phyloP scores from a whole-genome alignment of 495 filamentous ascomycete species.

The Xylaria intraflava region DNA sequence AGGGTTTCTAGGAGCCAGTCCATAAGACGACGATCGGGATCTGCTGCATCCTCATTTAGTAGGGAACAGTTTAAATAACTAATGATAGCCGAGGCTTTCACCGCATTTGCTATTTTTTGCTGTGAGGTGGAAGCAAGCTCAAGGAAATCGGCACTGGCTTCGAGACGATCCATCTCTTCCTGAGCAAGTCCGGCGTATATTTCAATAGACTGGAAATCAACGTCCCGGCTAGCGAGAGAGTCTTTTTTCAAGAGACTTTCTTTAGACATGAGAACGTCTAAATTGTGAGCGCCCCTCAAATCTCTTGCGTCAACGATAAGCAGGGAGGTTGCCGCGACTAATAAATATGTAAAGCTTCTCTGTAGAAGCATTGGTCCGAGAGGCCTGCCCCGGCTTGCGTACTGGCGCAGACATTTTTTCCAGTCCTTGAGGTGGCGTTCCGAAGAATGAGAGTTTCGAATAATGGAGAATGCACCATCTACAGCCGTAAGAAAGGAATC shows the following conservation, averaged over 20 bases:
- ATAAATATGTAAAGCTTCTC: constrained; percentile 74
- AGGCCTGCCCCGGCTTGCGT: constrained; percentile 69
- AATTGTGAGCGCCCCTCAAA: constrained; percentile 55
- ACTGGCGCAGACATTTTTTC: constrained; percentile 76
- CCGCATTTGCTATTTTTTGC: constrained; percentile 76
- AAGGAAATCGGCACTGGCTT: constrained; percentile 82
- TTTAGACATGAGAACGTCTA: constrained; percentile 67
- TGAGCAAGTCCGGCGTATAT: constrained; percentile 65
- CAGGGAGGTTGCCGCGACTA: constrained; percentile 69
- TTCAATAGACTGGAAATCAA: constrained; percentile 55
- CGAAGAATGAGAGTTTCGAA: constrained; percentile 55
- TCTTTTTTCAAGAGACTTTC: constrained; percentile 29
- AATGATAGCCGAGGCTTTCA: constrained; percentile 74
- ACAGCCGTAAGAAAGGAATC: constrained; percentile 76
- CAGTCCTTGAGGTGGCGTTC: constrained; percentile 58
- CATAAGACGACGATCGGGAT: constrained; percentile 73
- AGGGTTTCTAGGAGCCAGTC: constrained; percentile 79
- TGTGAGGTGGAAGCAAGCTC: constrained; percentile 79
- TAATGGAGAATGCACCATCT: constrained; percentile 79
- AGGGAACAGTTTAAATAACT: constrained; percentile 80
- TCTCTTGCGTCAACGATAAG: constrained; percentile 55
- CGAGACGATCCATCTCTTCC: constrained; percentile 78
- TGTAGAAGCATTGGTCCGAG: constrained; percentile 90
- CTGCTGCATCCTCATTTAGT: constrained; percentile 70
- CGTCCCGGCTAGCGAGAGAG: constrained; percentile 36